phyloP scores from a whole-genome alignment of 2,329 filamentous ascomycete species.

The Colletotrichum simmondsii region DNA sequence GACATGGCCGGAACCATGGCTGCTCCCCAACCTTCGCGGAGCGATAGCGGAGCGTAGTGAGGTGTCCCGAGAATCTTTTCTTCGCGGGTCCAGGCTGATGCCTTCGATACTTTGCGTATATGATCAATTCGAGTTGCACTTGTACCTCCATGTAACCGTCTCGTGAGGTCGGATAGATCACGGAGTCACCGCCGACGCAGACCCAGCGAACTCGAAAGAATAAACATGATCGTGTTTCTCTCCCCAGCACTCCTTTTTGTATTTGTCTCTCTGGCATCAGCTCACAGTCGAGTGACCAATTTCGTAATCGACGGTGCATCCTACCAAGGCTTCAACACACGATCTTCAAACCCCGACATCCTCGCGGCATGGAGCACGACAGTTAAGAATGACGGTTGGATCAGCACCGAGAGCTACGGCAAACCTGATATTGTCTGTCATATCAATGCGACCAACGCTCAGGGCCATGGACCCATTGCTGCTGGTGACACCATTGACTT shows the following conservation, averaged over 20 bases:
- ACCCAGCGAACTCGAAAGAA: background rate
- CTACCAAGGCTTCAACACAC: slow-evolving; percentile 54
- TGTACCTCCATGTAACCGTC: no score
- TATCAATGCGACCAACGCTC: slow-evolving; percentile 61
- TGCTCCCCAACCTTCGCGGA: background rate
- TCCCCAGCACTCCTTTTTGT: background rate
- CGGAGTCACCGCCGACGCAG: no score
- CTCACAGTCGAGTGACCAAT: slow-evolving; percentile 45
- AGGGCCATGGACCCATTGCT: slow-evolving; percentile 61
- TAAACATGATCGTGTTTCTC: background rate
- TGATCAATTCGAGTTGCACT: background rate
- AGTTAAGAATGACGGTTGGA: slow-evolving; percentile 62
- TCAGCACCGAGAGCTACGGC: slow-evolving; percentile 58
- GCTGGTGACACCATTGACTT: slow-evolving; percentile 67
- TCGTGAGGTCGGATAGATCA: no score
- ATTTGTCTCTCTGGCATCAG: background rate
- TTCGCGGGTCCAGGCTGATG: background rate
- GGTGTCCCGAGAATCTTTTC: background rate
- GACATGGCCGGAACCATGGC: background rate
- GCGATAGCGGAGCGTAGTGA: background rate
- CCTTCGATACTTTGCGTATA: background rate
- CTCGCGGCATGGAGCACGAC: slow-evolving; percentile 65
- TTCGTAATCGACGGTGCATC: slow-evolving; percentile 56
- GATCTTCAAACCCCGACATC: slow-evolving; percentile 33
- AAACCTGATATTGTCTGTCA: slow-evolving; percentile 71